Evolutionary conservation across 2,329 filamentous ascomycete genomes (phyloP).

Genomic region (Neonectria hederae): DNA sequence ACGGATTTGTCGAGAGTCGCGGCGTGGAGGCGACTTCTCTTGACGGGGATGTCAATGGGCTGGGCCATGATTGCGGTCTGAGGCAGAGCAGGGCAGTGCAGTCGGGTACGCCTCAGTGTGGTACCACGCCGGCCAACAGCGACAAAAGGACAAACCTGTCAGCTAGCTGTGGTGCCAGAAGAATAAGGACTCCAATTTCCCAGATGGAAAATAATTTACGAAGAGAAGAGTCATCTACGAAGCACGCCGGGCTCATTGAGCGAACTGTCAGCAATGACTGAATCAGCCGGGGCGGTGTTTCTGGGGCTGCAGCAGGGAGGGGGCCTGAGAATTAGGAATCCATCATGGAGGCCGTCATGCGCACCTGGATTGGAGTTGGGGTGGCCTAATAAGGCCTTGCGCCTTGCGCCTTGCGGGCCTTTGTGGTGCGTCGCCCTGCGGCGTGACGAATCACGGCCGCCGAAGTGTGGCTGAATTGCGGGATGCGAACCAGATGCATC

Average conservation of each 20-base stretch:
- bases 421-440: slow-evolving; percentile 11
- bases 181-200: slow-evolving; percentile 11
- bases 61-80: slow-evolving; percentile 29
- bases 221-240: neutral
- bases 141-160: slow-evolving; percentile 2
- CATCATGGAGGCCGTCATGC: slow-evolving; percentile 14
- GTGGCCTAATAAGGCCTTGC: neutral
- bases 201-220: neutral
- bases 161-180: slow-evolving; percentile 15
- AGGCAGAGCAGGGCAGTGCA: neutral
- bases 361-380: slow-evolving; percentile 2
- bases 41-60: slow-evolving; percentile 40
- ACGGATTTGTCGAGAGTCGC: slow-evolving; percentile 9
- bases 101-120: neutral
- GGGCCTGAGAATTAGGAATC: slow-evolving; percentile 26
- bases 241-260: neutral
- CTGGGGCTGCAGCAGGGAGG: slow-evolving; percentile 7
- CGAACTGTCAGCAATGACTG: neutral
- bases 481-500: slow-evolving; percentile 14
- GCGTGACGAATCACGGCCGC: slow-evolving; percentile 9
- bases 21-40: slow-evolving; percentile 17
- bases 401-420: neutral
- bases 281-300: neutral
- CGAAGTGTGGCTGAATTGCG: neutral
- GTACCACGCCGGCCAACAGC: neutral